A percentile compares a stretch with the other conserved stretches of the same genome.
phyloP scores from a whole-genome alignment of 202 grass and related monocot species.

The Musa balbisiana region DNA sequence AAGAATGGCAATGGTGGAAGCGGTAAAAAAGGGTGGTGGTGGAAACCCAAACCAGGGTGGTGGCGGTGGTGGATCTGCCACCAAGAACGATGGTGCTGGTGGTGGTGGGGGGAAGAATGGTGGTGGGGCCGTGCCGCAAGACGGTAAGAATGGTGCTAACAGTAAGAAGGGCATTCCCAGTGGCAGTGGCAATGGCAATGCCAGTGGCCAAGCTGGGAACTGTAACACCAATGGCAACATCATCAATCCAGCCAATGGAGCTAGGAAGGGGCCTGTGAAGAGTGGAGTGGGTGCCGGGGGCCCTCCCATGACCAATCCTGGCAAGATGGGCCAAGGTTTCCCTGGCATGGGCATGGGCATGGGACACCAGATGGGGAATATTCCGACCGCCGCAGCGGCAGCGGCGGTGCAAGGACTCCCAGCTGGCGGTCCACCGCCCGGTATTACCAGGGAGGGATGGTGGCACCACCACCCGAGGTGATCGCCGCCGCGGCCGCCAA shows the following conservation, averaged over 20 bases:
- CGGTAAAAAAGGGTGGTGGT: not conserved
- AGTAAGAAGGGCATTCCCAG: not conserved
- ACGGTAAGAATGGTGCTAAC: slow-evolving; percentile 1
- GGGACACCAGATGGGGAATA: not conserved
- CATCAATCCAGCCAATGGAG: not conserved
- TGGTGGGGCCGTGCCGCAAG: not conserved
- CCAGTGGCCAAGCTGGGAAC: slow-evolving; percentile 3
- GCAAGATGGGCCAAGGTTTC: slow-evolving; percentile 1
- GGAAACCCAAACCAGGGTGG: not conserved
- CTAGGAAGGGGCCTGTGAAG: not conserved
- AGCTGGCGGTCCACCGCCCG: too few species aligned
- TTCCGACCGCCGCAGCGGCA: not conserved
- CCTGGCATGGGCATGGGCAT: not conserved
- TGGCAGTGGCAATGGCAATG: slow-evolving; percentile 5
- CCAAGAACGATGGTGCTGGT: slow-evolving; percentile 3
- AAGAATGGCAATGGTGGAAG: slow-evolving; percentile 8
- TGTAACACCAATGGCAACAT: not conserved
- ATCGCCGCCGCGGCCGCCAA: too few species aligned
- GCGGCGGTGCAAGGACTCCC: too few species aligned
- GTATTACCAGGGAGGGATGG: too few species aligned
- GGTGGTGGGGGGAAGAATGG: not conserved
- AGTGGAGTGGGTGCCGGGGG: not conserved
- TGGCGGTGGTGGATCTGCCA: not conserved
- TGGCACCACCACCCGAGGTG: too few species aligned
- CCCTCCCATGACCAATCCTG: not conserved